Evolutionary conservation across 306 rosid genomes (phyloP).

Genomic region (Leucaena leucocephala): DNA sequence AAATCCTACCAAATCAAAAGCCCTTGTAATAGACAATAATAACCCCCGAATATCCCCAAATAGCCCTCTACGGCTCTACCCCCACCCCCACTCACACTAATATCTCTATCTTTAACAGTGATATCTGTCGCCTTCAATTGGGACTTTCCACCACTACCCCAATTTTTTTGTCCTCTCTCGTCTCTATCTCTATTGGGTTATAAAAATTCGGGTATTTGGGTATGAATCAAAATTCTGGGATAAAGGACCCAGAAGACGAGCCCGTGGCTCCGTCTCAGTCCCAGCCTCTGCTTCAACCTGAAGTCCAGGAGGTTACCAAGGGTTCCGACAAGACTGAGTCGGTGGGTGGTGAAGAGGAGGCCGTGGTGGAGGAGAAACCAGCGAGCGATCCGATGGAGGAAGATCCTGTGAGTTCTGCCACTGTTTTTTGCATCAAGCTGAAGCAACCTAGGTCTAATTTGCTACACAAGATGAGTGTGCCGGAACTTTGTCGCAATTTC

Average conservation of each 20-base stretch:
- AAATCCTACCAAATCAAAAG: slow-evolving; percentile 13
- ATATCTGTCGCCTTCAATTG: slow-evolving; percentile 96
- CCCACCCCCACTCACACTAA: slow-evolving; percentile 26
- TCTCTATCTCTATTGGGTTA: slow-evolving; percentile 42
- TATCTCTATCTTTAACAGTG: slow-evolving; percentile 56
- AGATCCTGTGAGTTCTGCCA: slow-evolving; percentile 61
- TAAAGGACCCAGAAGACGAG: slow-evolving; percentile 66
- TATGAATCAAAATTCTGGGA: slow-evolving; percentile 67
- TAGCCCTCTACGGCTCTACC: background rate
- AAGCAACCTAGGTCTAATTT: slow-evolving; percentile 72
- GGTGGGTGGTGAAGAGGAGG: slow-evolving; percentile 46
- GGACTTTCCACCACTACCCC: slow-evolving; percentile 85
- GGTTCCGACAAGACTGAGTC: slow-evolving; percentile 50
- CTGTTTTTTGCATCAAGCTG: slow-evolving; percentile 76
- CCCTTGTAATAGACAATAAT: slow-evolving; percentile 26
- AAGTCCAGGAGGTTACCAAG: slow-evolving; percentile 43
- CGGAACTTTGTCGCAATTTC: slow-evolving; percentile 92
- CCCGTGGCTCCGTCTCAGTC: slow-evolving; percentile 55
- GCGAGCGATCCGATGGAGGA: slow-evolving; percentile 73
- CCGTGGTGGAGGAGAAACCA: slow-evolving; percentile 30
- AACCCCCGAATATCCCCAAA: slow-evolving; percentile 45
- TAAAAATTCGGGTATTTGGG: slow-evolving; percentile 55
- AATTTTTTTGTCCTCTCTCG: slow-evolving; percentile 13
- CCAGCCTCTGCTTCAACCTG: slow-evolving; percentile 31
- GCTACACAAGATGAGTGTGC: slow-evolving; percentile 86